Percentiles rank a stretch among this genome's conserved stretches.
Evolutionary conservation across 352 stramenopile species (phyloP).

Genomic region (Phytophthora hibernalis): DNA sequence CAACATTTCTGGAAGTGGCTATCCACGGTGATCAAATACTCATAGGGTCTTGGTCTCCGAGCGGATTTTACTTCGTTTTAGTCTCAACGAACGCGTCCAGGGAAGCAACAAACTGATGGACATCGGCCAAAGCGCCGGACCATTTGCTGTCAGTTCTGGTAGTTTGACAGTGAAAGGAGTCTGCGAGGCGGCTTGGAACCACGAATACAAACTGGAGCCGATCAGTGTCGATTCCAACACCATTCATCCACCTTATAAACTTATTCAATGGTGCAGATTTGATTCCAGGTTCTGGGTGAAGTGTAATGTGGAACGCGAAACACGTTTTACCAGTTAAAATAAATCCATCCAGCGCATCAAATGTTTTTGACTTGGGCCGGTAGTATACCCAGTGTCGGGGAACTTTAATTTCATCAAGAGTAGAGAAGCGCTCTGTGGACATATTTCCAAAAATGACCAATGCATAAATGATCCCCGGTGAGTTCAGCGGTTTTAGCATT

Average conservation of each 20-base stretch:
- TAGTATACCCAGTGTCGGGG: neutral
- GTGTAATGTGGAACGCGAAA: slow-evolving; percentile 5
- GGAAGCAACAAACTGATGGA: neutral
- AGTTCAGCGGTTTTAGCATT: neutral
- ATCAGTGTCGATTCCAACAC: neutral
- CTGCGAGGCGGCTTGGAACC: slow-evolving; percentile 14
- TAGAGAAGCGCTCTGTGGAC: slow-evolving; percentile 4
- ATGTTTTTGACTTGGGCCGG: slow-evolving; percentile 3
- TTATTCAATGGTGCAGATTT: slow-evolving; percentile 6
- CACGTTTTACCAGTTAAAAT: neutral
- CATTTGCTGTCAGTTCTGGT: too few relatives aligned
- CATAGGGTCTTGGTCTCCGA: too few relatives aligned
- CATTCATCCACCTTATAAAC: slow-evolving; percentile 2
- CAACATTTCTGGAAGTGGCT: too few relatives aligned
- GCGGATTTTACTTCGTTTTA: too few relatives aligned
- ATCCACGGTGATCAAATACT: too few relatives aligned
- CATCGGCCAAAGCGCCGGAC: neutral
- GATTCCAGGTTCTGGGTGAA: slow-evolving; percentile 2
- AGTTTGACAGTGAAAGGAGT: neutral
- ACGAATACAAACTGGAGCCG: slow-evolving; percentile 15
- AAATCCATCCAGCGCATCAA: slow-evolving; percentile 19
- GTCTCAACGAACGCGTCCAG: neutral
- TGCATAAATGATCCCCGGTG: neutral
- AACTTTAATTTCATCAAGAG: neutral
- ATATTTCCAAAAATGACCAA: neutral